Evolutionary conservation across 2,329 filamentous ascomycete species (phyloP).

Genomic region (Fusarium buharicum): DNA sequence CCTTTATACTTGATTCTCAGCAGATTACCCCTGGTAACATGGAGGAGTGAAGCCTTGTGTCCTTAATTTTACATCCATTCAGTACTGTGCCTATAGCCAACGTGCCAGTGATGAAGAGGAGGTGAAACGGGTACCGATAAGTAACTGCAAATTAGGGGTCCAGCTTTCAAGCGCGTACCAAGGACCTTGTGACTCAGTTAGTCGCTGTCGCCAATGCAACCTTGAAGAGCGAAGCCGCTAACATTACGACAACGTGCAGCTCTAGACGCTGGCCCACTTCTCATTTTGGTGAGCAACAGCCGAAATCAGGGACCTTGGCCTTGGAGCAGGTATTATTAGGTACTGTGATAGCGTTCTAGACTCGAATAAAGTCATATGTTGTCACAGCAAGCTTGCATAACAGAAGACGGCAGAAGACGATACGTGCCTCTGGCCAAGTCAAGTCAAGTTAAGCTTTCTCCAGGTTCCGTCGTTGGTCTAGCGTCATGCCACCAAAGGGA

Average conservation of each 20-base stretch:
- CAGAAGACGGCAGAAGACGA: too few species aligned
- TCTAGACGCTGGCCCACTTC: conserved; percentile 23
- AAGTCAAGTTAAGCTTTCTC: conserved; percentile 41
- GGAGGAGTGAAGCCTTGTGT: conserved; percentile 1
- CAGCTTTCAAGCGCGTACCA: background rate
- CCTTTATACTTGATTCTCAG: conserved; percentile 8
- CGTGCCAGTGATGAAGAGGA: background rate
- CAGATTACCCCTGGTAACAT: conserved; percentile 14
- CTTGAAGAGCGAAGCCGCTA: conserved; percentile 10
- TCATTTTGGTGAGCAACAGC: conserved; percentile 23
- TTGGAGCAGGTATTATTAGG: background rate
- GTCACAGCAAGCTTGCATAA: too few species aligned
- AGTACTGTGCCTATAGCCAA: too few species aligned
- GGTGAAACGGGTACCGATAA: background rate
- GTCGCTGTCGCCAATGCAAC: background rate
- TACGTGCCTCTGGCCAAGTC: too few species aligned
- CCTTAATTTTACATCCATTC: too few species aligned
- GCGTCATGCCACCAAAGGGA: conserved; percentile 9
- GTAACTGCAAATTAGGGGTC: conserved; percentile 16
- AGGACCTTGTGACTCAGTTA: conserved; percentile 29
- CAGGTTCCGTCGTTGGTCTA: conserved; percentile 29
- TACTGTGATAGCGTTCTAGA: background rate
- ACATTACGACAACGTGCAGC: conserved; percentile 35
- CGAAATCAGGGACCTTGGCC: conserved; percentile 3
- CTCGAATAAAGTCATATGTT: too few species aligned